These are phyloP conservation scores for Strigomonas culicis DNA, from an alignment of 208 protist species.

Conservation along the genomic window DNA sequence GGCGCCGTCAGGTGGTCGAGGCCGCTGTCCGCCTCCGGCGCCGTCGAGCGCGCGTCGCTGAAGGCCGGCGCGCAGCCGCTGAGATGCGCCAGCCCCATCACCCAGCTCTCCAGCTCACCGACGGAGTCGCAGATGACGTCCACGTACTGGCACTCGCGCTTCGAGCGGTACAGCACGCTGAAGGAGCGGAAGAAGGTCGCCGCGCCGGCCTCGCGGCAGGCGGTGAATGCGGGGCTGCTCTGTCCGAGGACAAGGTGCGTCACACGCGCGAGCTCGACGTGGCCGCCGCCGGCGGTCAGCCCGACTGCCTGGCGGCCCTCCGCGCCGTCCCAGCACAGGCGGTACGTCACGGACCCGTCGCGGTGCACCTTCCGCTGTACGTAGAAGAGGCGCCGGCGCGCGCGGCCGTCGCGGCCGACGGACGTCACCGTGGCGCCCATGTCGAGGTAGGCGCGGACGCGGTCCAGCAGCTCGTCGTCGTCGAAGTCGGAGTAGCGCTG, in stretches of 20 bases:
- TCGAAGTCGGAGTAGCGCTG: constrained; percentile 38
- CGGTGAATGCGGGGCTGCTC: constrained; percentile 26
- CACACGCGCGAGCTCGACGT: constrained; percentile 40
- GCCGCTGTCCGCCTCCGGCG: not conserved
- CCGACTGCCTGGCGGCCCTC: constrained; percentile 11
- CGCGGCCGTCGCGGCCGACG: constrained; percentile 34
- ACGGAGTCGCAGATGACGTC: constrained; percentile 50
- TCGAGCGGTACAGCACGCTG: constrained; percentile 31
- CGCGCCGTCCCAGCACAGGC: constrained; percentile 48
- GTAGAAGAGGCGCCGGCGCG: constrained; percentile 52
- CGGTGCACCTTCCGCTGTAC: constrained; percentile 26
- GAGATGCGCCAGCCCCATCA: constrained; percentile 55
- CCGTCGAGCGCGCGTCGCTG: not conserved
- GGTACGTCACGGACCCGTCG: not conserved
- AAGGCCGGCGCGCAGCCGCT: constrained; percentile 30
- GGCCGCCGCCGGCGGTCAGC: constrained; percentile 18
- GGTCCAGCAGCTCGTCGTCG: constrained; percentile 37
- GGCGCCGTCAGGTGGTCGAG: not conserved
- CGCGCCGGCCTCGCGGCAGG: constrained; percentile 8
- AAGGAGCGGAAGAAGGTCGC: constrained; percentile 28
- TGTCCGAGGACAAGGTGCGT: constrained; percentile 54
- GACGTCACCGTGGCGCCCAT: constrained; percentile 54
- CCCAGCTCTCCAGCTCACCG: constrained; percentile 71
- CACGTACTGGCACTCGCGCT: constrained; percentile 23
- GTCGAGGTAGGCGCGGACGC: constrained; percentile 56